phyloP scores from a whole-genome alignment of 805 yeast species.

The Debaryomyces maramus region DNA sequence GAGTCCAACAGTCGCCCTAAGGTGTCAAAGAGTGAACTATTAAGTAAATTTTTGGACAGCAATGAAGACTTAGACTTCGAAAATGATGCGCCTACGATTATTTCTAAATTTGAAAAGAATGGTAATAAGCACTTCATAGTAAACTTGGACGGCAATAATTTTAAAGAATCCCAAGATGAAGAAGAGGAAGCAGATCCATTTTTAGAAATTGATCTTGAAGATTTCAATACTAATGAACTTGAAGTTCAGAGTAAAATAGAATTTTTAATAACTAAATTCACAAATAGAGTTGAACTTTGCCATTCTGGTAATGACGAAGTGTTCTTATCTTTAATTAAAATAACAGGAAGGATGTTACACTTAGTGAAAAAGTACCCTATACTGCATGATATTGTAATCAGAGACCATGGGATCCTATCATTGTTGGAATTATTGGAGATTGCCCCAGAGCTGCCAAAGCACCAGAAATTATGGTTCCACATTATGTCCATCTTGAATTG shows the following conservation, averaged over 20 bases:
- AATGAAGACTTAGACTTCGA: slow-evolving; percentile 19
- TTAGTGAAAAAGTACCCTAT: slow-evolving; percentile 39
- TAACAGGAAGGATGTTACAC: slow-evolving; percentile 39
- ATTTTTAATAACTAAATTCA: slow-evolving; percentile 31
- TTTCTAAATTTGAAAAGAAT: neutral
- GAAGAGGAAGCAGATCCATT: slow-evolving; percentile 40
- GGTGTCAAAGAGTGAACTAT: slow-evolving; percentile 27
- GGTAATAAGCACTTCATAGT: neutral
- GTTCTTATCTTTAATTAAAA: slow-evolving; percentile 27
- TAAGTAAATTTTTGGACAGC: slow-evolving; percentile 31
- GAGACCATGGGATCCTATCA: slow-evolving; percentile 43
- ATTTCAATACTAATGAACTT: slow-evolving; percentile 41
- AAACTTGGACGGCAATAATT: neutral
- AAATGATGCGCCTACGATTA: slow-evolving; percentile 3
- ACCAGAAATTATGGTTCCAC: slow-evolving; percentile 38
- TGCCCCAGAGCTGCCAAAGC: slow-evolving; percentile 32
- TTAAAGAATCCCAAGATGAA: neutral
- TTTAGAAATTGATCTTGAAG: slow-evolving; percentile 35
- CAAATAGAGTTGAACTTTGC: slow-evolving; percentile 30
- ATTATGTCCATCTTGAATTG: slow-evolving; percentile 34
- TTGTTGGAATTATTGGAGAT: slow-evolving; percentile 39
- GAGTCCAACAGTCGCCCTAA: slow-evolving; percentile 3
- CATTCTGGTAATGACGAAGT: slow-evolving; percentile 32
- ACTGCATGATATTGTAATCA: slow-evolving; percentile 39
- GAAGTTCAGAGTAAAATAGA: slow-evolving; percentile 44